Base-by-base conservation (phyloP, 495 filamentous ascomycete genomes). In the Aspergillus panamensis region DNA sequence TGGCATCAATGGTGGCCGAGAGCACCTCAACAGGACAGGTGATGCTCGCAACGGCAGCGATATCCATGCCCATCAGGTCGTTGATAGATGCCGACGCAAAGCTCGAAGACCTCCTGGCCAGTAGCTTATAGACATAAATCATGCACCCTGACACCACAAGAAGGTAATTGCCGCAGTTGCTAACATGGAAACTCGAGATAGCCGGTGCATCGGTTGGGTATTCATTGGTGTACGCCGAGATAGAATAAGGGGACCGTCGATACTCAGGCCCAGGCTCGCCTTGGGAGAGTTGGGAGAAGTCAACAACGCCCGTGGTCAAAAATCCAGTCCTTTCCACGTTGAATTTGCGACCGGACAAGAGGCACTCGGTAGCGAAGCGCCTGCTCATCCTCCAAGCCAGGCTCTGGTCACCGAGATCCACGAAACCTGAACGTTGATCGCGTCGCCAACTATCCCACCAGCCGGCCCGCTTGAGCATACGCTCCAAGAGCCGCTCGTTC, bases 1-100 rank as follows among this genome's bases (percentile, higher is more conserved):
- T 82, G 3, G 84, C 84, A 66, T 90, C 86, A 73, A 91, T 84
- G 47, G 81, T 81, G 37, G 86, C 79, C 10, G 83, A 80, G 4
- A 89, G 56, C 7, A 88, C 80, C 33, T 80, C 72, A 20, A 72
- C 65, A 30, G 84, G 85, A 61, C 87, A 90, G 25, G 76, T 62
- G n/a, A 89, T 78, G 16, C 73, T 77, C 4, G 80, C 77, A 19
- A 87, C 59, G 6, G 76, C 75, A 2, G 66, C 57, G 10, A 87
- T 50, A 55, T 69, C 58, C 7, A 65, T 37, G 42, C 71, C 59
- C 3, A 61, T 59, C 10, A 57, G 10, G 6, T 67, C 62, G 12
- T 53, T 9, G 14, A 43, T 56, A 20, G 52, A 47, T 6, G 43
- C 51, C 13, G 65, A 48, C 19, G 65, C 57, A 1, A 60, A 55